Conservation (phyloP, 2,329 filamentous ascomycete species). For the Purpureocillium takamizusanense region DNA sequence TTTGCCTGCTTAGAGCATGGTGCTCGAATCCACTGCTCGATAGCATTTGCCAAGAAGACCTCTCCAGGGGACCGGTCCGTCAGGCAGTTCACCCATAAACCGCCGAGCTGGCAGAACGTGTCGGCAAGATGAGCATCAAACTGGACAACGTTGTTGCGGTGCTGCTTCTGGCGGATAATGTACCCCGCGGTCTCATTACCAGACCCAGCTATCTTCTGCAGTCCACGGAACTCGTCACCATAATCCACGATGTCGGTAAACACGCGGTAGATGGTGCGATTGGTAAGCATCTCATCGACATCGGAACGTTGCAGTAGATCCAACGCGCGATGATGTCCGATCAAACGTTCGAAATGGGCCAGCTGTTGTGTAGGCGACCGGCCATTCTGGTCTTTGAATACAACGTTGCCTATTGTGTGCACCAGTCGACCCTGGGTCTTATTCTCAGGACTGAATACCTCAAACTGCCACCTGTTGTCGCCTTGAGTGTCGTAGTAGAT, state of each 20-base stretch:
- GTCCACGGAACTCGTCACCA: conserved; percentile 11
- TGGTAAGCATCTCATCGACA: conserved; percentile 22
- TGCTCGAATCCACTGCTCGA: conserved; percentile 22
- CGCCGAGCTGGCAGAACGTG: conserved; percentile 24
- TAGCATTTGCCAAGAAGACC: conserved; percentile 22
- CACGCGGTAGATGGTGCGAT: conserved; percentile 25
- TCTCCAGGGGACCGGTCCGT: conserved; percentile 12
- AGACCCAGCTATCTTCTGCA: conserved; percentile 18
- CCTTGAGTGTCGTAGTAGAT: neutral
- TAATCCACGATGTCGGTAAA: conserved; percentile 26
- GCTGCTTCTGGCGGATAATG: conserved; percentile 12
- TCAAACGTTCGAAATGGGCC: conserved; percentile 10
- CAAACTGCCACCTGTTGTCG: neutral
- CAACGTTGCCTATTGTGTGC: conserved; percentile 1
- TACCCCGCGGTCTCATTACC: conserved; percentile 19
- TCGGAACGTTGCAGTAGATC: conserved; percentile 16
- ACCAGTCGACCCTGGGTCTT: neutral
- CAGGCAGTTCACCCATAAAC: conserved; percentile 27
- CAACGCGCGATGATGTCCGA: conserved; percentile 19
- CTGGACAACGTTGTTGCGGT: conserved; percentile 9
- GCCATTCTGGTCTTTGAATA: conserved; percentile 1
- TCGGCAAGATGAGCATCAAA: conserved; percentile 19
- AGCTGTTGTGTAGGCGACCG: too few relatives aligned
- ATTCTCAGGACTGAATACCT: conserved; percentile 1
- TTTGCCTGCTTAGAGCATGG: conserved; percentile 9